phyloP scores from a whole-genome alignment of 2,329 filamentous ascomycete species.

The Fusarium annulatum region DNA sequence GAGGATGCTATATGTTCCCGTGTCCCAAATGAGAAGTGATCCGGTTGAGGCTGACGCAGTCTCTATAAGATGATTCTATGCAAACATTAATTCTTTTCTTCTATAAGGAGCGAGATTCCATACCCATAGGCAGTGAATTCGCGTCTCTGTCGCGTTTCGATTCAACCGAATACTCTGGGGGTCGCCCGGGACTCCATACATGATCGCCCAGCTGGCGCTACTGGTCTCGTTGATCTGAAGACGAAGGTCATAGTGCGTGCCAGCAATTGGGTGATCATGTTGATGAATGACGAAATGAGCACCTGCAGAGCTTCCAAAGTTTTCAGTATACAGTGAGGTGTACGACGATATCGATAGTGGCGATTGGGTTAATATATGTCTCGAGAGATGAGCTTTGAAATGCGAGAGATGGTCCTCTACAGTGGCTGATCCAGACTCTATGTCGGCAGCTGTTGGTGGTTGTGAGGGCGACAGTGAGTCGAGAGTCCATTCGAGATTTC shows the following conservation, averaged over 20 bases:
- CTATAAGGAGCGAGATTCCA: slow-evolving; percentile 17
- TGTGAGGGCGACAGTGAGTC: slow-evolving; percentile 23
- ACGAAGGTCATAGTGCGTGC: slow-evolving; percentile 75
- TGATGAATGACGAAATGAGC: slow-evolving; percentile 77
- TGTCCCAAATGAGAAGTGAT: slow-evolving; percentile 72
- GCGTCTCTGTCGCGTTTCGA: slow-evolving; percentile 70
- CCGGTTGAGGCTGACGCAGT: slow-evolving; percentile 65
- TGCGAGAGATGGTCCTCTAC: slow-evolving; percentile 54
- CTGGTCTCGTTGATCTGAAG: slow-evolving; percentile 76
- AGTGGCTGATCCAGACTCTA: slow-evolving; percentile 54
- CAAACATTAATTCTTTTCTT: not conserved
- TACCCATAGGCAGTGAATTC: slow-evolving; percentile 70
- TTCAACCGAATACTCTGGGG: slow-evolving; percentile 65
- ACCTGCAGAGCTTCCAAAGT: slow-evolving; percentile 48
- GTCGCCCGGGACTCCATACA: slow-evolving; percentile 71
- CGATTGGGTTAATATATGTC: slow-evolving; percentile 43
- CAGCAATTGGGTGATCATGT: slow-evolving; percentile 77
- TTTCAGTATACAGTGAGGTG: slow-evolving; percentile 51
- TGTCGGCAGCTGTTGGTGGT: slow-evolving; percentile 47
- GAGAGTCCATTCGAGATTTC: slow-evolving; percentile 58
- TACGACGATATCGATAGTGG: slow-evolving; percentile 52
- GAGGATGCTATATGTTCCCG: slow-evolving; percentile 67
- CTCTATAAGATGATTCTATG: slow-evolving; percentile 70
- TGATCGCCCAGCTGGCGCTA: slow-evolving; percentile 72
- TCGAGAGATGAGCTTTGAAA: slow-evolving; percentile 51